A percentile compares a stretch with the other conserved stretches of the same genome.
These are phyloP conservation scores for Pisolithus tinctorius DNA, from an alignment of 768 basidiomycete species.

Conservation along the genomic window DNA sequence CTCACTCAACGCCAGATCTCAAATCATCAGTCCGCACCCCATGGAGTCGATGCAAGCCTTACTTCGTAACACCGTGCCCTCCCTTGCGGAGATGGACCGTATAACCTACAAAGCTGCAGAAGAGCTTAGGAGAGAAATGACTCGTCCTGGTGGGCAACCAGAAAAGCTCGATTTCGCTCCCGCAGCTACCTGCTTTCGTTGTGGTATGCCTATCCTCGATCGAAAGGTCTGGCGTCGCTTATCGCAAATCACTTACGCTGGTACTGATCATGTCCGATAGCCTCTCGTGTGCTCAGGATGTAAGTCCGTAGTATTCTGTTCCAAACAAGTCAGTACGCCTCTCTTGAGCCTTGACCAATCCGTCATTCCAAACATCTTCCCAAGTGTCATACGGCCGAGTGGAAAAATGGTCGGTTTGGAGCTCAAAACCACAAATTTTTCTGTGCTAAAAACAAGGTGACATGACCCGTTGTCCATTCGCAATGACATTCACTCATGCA, in stretches of 20 bases:
- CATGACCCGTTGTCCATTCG: slow-evolving; percentile 2
- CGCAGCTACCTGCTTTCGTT: slow-evolving; percentile 18
- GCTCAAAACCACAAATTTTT: slow-evolving; percentile 27
- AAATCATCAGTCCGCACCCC: no score
- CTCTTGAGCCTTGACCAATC: background rate
- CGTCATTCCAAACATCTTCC: slow-evolving; percentile 1
- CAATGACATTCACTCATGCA: background rate
- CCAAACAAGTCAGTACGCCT: slow-evolving; percentile 15
- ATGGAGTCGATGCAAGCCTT: slow-evolving; percentile 14
- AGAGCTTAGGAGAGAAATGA: slow-evolving; percentile 20
- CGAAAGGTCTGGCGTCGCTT: slow-evolving; percentile 14
- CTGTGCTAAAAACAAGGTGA: slow-evolving; percentile 30
- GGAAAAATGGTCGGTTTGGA: slow-evolving; percentile 26
- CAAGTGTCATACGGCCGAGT: slow-evolving; percentile 31
- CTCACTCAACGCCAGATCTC: background rate
- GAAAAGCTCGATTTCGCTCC: slow-evolving; percentile 23
- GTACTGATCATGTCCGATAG: slow-evolving; percentile 9
- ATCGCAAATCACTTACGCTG: background rate
- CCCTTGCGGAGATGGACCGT: slow-evolving; percentile 19
- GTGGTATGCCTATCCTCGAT: slow-evolving; percentile 9
- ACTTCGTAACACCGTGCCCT: slow-evolving; percentile 11
- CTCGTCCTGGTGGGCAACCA: slow-evolving; percentile 22
- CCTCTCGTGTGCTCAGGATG: slow-evolving; percentile 24
- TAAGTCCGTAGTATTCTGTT: slow-evolving; percentile 25
- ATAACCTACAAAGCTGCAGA: slow-evolving; percentile 24